Evolutionary conservation across 2,329 filamentous ascomycete species (phyloP).

Genomic region (Xylariales sp.): DNA sequence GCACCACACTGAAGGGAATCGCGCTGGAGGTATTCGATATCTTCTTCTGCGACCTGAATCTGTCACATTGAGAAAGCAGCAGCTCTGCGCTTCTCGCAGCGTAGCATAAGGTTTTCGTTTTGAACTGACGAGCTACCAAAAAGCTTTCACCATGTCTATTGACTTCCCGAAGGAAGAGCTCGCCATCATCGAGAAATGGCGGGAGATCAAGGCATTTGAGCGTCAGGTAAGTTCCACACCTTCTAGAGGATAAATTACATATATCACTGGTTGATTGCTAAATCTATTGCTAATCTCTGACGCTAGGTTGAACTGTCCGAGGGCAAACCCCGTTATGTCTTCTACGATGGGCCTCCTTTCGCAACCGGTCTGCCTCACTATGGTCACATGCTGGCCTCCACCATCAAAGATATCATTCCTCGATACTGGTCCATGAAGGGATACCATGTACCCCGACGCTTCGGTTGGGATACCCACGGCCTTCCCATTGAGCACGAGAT

Average conservation of each 20-base stretch:
- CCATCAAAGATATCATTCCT: slow-evolving; percentile 96
- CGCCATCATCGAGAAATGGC: slow-evolving; percentile 78
- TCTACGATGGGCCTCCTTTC: slow-evolving; percentile 86
- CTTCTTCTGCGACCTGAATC: too few species aligned
- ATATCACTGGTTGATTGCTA: too few species aligned
- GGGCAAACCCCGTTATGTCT: slow-evolving; percentile 81
- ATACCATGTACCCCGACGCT: slow-evolving; percentile 84
- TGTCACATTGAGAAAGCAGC: too few species aligned
- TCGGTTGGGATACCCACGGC: slow-evolving; percentile 94
- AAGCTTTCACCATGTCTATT: slow-evolving; percentile 69
- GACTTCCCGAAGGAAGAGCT: slow-evolving; percentile 92
- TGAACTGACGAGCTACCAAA: too few species aligned
- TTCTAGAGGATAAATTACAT: too few species aligned
- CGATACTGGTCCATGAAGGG: slow-evolving; percentile 98
- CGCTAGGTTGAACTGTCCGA: slow-evolving; percentile 69
- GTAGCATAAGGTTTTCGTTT: not conserved
- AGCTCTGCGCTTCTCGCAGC: not conserved
- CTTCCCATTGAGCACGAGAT: slow-evolving; percentile 96
- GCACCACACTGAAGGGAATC: too few species aligned
- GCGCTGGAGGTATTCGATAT: too few species aligned
- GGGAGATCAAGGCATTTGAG: slow-evolving; percentile 86
- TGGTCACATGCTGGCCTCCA: slow-evolving; percentile 78
- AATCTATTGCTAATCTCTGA: too few species aligned
- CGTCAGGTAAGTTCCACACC: slow-evolving; percentile 56
- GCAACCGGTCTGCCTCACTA: slow-evolving; percentile 68